Evolutionary conservation across 2,329 filamentous ascomycete species (phyloP).

Genomic region (Leptographium galeiforme): DNA sequence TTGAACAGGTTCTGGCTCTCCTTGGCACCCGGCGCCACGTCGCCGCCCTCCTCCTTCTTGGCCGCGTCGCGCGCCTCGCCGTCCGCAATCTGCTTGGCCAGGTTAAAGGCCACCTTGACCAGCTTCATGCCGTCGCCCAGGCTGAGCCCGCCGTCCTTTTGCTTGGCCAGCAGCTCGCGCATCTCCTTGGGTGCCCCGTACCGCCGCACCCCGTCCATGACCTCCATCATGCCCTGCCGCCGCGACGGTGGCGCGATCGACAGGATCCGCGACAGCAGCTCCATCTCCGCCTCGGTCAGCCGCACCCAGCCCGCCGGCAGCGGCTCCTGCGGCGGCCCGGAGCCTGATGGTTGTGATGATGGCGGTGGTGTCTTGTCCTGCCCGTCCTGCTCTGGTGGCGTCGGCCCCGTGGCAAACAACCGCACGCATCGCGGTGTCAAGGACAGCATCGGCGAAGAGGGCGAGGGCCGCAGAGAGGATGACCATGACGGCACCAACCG

Average conservation of each 20-base stretch:
- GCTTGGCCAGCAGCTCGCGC: constrained; percentile 39
- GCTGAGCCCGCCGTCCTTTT: constrained; percentile 36
- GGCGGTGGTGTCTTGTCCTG: constrained; percentile 1
- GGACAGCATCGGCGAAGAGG: not conserved
- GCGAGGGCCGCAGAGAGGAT: not conserved
- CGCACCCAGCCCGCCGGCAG: constrained; percentile 34
- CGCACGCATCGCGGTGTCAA: constrained; percentile 1
- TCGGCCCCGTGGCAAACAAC: constrained; percentile 6
- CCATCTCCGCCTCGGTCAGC: constrained; percentile 29
- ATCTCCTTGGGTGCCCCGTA: constrained; percentile 59
- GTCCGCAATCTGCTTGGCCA: constrained; percentile 30
- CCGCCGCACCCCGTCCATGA: constrained; percentile 49
- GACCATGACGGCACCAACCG: not conserved
- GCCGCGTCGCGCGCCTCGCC: constrained; percentile 10
- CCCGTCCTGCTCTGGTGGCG: constrained; percentile 6
- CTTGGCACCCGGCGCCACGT: constrained; percentile 6
- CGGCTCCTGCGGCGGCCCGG: constrained; percentile 2
- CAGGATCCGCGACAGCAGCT: constrained; percentile 45
- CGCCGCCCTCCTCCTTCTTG: not conserved
- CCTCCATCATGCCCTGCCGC: constrained; percentile 41
- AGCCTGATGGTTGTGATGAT: not conserved
- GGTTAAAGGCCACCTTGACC: constrained; percentile 39
- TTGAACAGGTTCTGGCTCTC: constrained; percentile 11
- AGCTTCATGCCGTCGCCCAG: constrained; percentile 44
- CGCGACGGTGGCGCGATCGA: constrained; percentile 51